Evolutionary conservation across 1,284 basidiomycete genomes (phyloP), one percentile per base, ranked within the genome.

Genomic region (Naganishia cerealis): DNA sequence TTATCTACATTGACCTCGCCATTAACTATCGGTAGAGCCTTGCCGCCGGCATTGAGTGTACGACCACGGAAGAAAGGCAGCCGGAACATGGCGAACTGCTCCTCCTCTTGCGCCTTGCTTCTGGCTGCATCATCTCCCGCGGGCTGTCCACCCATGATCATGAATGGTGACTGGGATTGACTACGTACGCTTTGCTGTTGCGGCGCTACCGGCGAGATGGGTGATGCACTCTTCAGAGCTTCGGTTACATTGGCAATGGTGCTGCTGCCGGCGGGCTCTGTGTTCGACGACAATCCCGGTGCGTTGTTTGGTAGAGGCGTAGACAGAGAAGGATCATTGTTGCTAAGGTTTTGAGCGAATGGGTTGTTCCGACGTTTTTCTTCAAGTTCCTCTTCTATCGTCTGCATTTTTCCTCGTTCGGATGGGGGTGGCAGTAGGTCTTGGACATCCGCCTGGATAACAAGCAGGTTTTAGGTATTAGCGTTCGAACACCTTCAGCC

Each of bases 311-410:
- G 29, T 16, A 55, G 15, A 2, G 42, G 7, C 18, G 53, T 18
- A 13, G 63, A 66, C 7, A 57, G 33, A 9, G 63, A 40, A 8
- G 42, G 38, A 21, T 63, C 50, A 50, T 63, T 63, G 21, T 54
- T 54, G 50, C 61, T 54, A 5, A 63, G 63, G 29, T 66, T 48
- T n/a, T 67, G 68, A 13, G 65, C 55, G 18, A 50, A 50, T 10
- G 66, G 59, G 12, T 57, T 55, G 39, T 65, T 57, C 50, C 55
- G 42, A 16, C 57, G 48, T 50, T 73, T 71, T 38, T 79, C 79
- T 26, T 74, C 71, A 39, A 71, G 69, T 72, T 81, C 80, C 62
- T 81, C 80, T 71, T 81, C 80, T 71, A 81, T 78, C 3, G 79
- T 77, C 53, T 72, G 70, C 50, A 80, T 73, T 36, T 71, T 72